phyloP scores from a whole-genome alignment of 345 rosid species.

The Brassica juncea region DNA sequence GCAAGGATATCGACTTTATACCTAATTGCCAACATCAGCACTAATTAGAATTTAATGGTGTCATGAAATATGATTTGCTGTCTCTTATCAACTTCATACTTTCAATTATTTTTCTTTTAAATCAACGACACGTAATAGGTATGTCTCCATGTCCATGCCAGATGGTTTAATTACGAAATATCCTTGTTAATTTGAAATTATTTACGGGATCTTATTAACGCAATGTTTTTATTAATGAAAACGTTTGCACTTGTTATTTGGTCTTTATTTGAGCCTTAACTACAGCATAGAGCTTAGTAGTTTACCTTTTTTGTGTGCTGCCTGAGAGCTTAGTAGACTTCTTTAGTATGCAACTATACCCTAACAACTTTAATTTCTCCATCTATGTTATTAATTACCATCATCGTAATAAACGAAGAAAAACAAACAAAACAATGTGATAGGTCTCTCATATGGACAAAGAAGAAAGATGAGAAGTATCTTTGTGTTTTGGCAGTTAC shows the following conservation, averaged over 20 bases:
- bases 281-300: background rate
- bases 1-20: conserved; percentile 33
- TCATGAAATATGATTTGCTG: conserved; percentile 25
- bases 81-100: conserved; percentile 15
- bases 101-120: background rate
- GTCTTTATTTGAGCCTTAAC: background rate
- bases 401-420: conserved; percentile 18
- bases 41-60: conserved; percentile 27
- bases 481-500: conserved; percentile 31
- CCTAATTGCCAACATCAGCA: conserved; percentile 40
- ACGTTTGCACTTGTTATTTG: background rate
- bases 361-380: background rate
- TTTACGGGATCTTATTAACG: conserved; percentile 5
- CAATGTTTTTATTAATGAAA: background rate
- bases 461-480: conserved; percentile 18
- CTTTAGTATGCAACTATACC: background rate
- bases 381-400: background rate
- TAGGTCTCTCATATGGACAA: conserved; percentile 1
- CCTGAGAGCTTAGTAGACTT: background rate
- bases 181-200: background rate
- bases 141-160: conserved; percentile 26
- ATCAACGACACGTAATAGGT: background rate
- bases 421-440: background rate
- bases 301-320: too few relatives aligned
- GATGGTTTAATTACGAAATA: background rate